Percentiles rank a stretch among this genome's conserved stretches.
Evolutionary conservation across 768 basidiomycete species (phyloP).

Genomic region (Panus rudis): DNA sequence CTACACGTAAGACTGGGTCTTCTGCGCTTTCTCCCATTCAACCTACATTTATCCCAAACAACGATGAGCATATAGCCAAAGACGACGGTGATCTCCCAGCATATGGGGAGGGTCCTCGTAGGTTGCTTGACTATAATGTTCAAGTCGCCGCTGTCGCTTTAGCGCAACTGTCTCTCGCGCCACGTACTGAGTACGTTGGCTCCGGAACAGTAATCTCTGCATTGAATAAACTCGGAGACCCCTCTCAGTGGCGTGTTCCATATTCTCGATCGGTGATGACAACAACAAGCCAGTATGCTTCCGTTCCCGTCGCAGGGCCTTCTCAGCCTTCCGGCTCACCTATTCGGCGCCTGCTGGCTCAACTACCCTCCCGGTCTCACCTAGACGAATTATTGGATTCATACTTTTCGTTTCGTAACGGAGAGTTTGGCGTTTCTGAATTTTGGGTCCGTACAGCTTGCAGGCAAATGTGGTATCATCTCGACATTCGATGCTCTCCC

Average conservation of each 20-base stretch:
- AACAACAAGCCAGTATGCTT: conserved; percentile 3
- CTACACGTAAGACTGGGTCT: no score
- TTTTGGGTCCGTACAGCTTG: conserved; percentile 39
- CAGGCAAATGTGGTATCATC: conserved; percentile 38
- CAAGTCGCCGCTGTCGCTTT: conserved; percentile 35
- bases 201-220: conserved; percentile 41
- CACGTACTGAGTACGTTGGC: conserved; percentile 42
- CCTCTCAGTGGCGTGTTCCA: conserved; percentile 28
- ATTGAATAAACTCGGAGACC: conserved; percentile 36
- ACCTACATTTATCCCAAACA: not conserved
- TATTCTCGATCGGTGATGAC: conserved; percentile 30
- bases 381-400: conserved; percentile 15
- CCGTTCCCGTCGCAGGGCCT: not conserved
- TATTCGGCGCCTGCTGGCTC: conserved; percentile 26
- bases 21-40: no score
- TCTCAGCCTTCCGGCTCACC: conserved; percentile 20
- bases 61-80: conserved; percentile 26
- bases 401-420: conserved; percentile 42
- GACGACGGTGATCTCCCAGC: not conserved
- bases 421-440: conserved; percentile 45
- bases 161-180: conserved; percentile 36
- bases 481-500: conserved; percentile 22
- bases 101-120: conserved; percentile 9
- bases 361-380: conserved; percentile 13
- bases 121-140: conserved; percentile 24